phyloP scores from a whole-genome alignment of 2,329 filamentous ascomycete species.

The Lachnellula arida region DNA sequence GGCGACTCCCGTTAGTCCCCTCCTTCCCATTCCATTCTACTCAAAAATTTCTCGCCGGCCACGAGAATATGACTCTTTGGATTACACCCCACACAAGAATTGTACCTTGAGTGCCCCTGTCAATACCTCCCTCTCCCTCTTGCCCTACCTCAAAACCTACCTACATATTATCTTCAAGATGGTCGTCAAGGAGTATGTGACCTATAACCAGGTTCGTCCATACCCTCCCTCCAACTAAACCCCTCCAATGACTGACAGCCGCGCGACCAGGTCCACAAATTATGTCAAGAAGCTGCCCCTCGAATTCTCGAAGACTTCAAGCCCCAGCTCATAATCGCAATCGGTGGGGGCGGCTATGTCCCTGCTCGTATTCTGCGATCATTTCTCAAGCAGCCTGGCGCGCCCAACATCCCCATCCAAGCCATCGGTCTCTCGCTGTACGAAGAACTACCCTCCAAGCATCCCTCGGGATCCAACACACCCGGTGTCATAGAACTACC shows the following conservation, averaged over 20 bases:
- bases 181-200: constrained; percentile 83
- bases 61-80: constrained; percentile 13
- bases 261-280: constrained; percentile 76
- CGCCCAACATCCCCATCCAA: constrained; percentile 96
- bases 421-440: constrained; percentile 97
- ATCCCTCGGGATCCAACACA: constrained; percentile 46
- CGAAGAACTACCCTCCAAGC: constrained; percentile 65
- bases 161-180: constrained; percentile 45
- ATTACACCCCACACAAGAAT: constrained; percentile 7
- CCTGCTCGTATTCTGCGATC: constrained; percentile 95
- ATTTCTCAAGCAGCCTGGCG: constrained; percentile 85
- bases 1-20: constrained; percentile 19
- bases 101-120: constrained; percentile 1
- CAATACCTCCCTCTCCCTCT: too few relatives aligned
- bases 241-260: constrained; percentile 14
- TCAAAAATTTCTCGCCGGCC: not conserved
- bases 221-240: constrained; percentile 12
- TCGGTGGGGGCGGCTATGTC: constrained; percentile 95
- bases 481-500: constrained; percentile 56
- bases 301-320: constrained; percentile 80
- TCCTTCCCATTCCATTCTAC: constrained; percentile 4
- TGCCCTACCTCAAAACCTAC: not conserved
- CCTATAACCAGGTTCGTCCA: constrained; percentile 77
- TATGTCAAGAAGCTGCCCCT: constrained; percentile 82
- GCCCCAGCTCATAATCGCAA: constrained; percentile 96